Evolutionary conservation across 306 rosid genomes (phyloP).

Genomic region (Sechiopsis laciniata): DNA sequence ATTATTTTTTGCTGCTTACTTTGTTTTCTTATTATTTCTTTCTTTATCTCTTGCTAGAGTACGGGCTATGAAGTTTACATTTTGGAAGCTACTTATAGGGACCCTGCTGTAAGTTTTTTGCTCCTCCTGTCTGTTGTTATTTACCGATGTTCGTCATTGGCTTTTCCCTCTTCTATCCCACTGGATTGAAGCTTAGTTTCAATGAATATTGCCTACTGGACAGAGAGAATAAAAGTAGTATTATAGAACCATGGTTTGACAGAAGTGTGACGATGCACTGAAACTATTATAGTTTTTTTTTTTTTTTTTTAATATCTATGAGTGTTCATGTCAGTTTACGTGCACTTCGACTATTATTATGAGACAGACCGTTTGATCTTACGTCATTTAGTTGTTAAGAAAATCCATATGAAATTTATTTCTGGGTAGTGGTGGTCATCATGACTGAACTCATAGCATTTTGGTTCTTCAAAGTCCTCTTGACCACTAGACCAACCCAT

Average conservation of each 20-base stretch:
- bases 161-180: conserved; percentile 18
- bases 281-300: background rate
- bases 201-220: background rate
- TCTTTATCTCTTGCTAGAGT: conserved; percentile 56
- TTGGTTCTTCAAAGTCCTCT: too few species aligned
- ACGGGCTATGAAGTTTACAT: conserved; percentile 91
- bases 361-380: too few species aligned
- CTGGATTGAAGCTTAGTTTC: background rate
- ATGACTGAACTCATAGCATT: too few species aligned
- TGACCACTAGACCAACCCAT: too few species aligned
- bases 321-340: too few species aligned
- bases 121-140: background rate
- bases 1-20: background rate
- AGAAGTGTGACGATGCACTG: background rate
- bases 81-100: conserved; percentile 90
- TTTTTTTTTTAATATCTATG: too few species aligned
- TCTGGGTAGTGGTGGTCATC: too few species aligned
- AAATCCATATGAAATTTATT: too few species aligned
- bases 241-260: background rate
- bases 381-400: too few species aligned
- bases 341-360: too few species aligned
- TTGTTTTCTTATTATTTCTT: conserved; percentile 33
- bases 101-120: conserved; percentile 60
- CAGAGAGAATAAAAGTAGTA: background rate
- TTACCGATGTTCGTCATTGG: conserved; percentile 7